These are phyloP conservation scores for Pythium rishiriense DNA, from an alignment of 352 stramenopile genomes.

Conservation along the genomic window DNA sequence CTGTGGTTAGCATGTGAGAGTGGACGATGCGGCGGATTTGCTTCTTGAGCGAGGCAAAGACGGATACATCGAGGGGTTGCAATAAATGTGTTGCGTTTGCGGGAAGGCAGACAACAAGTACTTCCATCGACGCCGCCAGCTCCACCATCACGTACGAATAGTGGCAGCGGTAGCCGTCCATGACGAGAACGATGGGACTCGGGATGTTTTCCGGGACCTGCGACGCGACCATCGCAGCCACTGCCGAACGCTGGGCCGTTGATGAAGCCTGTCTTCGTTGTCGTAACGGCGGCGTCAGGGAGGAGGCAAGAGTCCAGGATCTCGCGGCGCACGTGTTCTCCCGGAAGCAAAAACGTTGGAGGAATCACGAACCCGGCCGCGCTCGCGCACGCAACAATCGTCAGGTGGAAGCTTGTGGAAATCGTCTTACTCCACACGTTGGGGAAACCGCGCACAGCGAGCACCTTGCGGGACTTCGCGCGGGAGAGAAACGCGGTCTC, in stretches of 20 bases:
- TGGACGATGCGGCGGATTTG: constrained; percentile 20
- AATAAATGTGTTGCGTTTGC: constrained; percentile 25
- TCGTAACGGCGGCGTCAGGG: constrained; percentile 14
- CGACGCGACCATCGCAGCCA: constrained; percentile 13
- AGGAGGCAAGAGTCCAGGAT: neutral
- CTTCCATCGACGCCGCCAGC: neutral
- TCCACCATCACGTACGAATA: constrained; percentile 15
- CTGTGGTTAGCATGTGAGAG: neutral
- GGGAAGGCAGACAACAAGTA: constrained; percentile 20
- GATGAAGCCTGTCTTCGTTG: constrained; percentile 19
- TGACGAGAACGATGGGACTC: constrained; percentile 6
- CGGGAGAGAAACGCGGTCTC: constrained; percentile 28
- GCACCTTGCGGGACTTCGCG: constrained; percentile 18
- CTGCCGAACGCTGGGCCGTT: constrained; percentile 4
- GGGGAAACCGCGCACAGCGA: constrained; percentile 22
- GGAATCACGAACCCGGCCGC: constrained; percentile 17
- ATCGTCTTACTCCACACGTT: constrained; percentile 28
- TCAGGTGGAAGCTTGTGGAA: constrained; percentile 29
- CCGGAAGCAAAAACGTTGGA: constrained; percentile 27
- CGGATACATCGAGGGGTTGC: constrained; percentile 27
- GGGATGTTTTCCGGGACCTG: neutral
- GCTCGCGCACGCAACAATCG: constrained; percentile 28
- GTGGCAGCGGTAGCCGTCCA: constrained; percentile 24
- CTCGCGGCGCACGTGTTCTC: neutral
- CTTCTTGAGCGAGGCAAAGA: constrained; percentile 18